Evolutionary conservation across 768 basidiomycete genomes (phyloP).

Genomic region (Tylopilus rubrobrunneus): DNA sequence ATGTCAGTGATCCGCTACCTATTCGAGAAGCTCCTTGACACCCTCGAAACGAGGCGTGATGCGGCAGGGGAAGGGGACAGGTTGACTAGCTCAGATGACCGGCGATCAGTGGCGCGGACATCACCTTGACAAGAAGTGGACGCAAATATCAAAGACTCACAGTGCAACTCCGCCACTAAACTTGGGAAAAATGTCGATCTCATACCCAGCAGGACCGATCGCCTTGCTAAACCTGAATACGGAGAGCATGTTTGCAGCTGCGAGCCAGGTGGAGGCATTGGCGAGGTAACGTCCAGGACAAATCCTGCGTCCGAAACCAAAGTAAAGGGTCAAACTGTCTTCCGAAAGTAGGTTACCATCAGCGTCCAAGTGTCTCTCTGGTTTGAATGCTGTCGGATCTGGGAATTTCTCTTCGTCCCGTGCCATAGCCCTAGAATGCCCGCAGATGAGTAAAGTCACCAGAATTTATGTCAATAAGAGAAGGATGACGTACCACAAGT

Average conservation of each 20-base stretch:
- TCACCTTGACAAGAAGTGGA: neutral
- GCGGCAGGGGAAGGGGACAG: constrained; percentile 15
- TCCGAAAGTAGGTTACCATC: constrained; percentile 19
- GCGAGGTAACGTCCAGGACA: constrained; percentile 23
- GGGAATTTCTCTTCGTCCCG: constrained; percentile 22
- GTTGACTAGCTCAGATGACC: constrained; percentile 8
- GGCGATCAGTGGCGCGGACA: neutral
- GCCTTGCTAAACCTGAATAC: constrained; percentile 22
- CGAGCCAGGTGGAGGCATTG: constrained; percentile 18
- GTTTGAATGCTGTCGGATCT: constrained; percentile 31
- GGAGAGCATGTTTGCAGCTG: constrained; percentile 15
- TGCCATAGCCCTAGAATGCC: constrained; percentile 18
- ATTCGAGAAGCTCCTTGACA: neutral
- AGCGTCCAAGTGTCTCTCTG: constrained; percentile 29
- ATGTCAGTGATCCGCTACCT: neutral
- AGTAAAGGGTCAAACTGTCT: constrained; percentile 23
- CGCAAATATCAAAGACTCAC: constrained; percentile 7
- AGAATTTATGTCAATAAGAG: too few species aligned
- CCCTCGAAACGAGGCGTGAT: constrained; percentile 18
- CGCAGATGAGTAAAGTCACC: too few species aligned
- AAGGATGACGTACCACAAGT: constrained; percentile 16
- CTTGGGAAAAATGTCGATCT: constrained; percentile 19
- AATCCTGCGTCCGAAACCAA: constrained; percentile 32
- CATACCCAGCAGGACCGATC: constrained; percentile 19
- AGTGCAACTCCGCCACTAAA: constrained; percentile 12